phyloP scores from a whole-genome alignment of 208 protist species.

The Wallacemonas rigidus region DNA sequence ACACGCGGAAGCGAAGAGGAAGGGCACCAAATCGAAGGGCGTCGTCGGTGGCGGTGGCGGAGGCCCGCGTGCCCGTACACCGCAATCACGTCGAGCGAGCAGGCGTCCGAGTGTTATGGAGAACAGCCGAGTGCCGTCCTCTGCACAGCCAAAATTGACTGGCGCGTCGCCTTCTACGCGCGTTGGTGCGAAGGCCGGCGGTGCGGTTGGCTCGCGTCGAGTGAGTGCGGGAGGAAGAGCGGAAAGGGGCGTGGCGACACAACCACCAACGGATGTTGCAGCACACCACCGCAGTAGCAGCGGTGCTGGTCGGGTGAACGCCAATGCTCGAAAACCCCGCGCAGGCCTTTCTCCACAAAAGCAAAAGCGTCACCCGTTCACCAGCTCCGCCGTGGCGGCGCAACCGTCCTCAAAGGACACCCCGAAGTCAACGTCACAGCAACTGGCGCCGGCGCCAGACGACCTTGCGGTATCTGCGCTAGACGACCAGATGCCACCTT shows the following conservation, averaged over 20 bases:
- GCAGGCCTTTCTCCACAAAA: neutral
- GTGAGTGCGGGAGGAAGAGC: neutral
- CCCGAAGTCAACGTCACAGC: neutral
- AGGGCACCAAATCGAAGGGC: neutral
- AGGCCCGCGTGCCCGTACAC: neutral
- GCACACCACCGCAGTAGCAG: neutral
- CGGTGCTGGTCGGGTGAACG: neutral
- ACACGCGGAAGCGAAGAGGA: neutral
- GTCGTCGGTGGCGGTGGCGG: neutral
- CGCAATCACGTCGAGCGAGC: constrained; percentile 4
- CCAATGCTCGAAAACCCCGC: neutral
- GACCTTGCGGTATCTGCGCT: neutral
- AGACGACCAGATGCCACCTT: neutral
- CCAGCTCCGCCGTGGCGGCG: neutral
- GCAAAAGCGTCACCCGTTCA: neutral
- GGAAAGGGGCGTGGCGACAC: neutral
- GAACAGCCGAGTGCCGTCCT: neutral
- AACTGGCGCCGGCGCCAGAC: neutral
- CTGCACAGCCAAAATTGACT: neutral
- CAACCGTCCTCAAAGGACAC: neutral
- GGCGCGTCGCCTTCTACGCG: neutral
- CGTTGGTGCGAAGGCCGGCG: neutral
- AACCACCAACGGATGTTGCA: neutral
- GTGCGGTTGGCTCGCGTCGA: neutral
- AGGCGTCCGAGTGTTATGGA: neutral